These are phyloP conservation scores for Peniophora sp. DNA, from an alignment of 1,284 basidiomycete species.

Conservation along the genomic window DNA sequence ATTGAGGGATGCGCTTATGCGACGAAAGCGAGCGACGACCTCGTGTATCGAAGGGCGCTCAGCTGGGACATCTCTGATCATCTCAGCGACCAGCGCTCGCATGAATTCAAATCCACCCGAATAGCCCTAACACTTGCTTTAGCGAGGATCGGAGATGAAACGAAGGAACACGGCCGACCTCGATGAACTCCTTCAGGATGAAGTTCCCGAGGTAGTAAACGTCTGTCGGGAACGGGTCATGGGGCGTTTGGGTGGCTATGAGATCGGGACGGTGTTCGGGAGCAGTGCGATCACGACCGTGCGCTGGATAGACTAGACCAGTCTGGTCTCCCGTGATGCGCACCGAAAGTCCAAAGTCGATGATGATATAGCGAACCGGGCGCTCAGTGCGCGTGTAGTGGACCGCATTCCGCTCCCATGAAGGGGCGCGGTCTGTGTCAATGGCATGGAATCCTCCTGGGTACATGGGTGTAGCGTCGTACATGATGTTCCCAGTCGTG, in stretches of 20 bases:
- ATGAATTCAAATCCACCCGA: constrained; percentile 23
- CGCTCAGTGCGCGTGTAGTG: constrained; percentile 16
- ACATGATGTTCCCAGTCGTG: constrained; percentile 26
- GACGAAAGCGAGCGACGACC: constrained; percentile 16
- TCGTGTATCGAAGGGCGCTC: constrained; percentile 22
- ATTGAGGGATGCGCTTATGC: constrained; percentile 10
- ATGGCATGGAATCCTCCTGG: constrained; percentile 19
- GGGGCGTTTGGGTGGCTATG: background rate
- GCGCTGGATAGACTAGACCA: constrained; percentile 3
- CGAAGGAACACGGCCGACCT: constrained; percentile 1
- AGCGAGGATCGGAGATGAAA: too few species aligned
- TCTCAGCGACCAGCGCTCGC: constrained; percentile 19
- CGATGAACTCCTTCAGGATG: constrained; percentile 7
- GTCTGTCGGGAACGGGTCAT: constrained; percentile 17
- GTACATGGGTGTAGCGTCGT: constrained; percentile 23
- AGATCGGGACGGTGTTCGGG: constrained; percentile 2
- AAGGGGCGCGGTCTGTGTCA: constrained; percentile 1
- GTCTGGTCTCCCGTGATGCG: constrained; percentile 1
- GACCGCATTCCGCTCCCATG: constrained; percentile 12
- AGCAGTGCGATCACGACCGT: background rate
- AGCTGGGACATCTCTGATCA: constrained; percentile 19
- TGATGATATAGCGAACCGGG: constrained; percentile 20
- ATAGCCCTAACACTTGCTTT: constrained; percentile 3
- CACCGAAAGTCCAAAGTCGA: constrained; percentile 28
- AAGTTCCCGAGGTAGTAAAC: constrained; percentile 18